phyloP scores from a whole-genome alignment of 2,329 filamentous ascomycete species.

The Ophiostoma sp. region DNA sequence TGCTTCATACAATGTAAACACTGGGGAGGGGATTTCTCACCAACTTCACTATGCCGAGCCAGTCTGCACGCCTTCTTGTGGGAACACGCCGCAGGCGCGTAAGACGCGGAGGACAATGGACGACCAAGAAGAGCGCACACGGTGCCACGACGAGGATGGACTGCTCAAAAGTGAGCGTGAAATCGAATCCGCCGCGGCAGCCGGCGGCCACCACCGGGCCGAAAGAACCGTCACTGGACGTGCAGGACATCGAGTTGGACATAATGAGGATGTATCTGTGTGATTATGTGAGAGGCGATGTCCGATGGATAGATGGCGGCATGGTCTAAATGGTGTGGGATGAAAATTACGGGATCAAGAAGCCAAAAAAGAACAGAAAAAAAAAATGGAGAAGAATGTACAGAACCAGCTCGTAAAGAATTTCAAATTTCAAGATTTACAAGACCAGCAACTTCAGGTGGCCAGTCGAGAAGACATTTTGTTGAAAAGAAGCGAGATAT shows the following conservation, averaged over 20 bases:
- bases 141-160: conserved; percentile 43
- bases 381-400: background rate
- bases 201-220: background rate
- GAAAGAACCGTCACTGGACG: background rate
- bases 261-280: background rate
- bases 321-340: background rate
- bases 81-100: background rate
- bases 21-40: background rate
- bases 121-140: conserved; percentile 33
- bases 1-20: too few relatives aligned
- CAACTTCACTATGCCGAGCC: background rate
- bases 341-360: too few relatives aligned
- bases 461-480: background rate
- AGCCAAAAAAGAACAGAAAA: background rate
- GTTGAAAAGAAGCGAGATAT: background rate
- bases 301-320: background rate
- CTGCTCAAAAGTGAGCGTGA: conserved; percentile 46
- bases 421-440: background rate
- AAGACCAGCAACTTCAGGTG: background rate
- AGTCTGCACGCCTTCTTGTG: background rate
- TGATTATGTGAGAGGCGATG: background rate
- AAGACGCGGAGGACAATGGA: background rate
- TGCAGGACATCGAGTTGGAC: background rate
- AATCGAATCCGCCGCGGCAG: conserved; percentile 4
- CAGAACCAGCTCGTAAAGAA: background rate